Base-by-base conservation (phyloP, 208 protist genomes). In the Acanthamoeba healyi region DNA sequence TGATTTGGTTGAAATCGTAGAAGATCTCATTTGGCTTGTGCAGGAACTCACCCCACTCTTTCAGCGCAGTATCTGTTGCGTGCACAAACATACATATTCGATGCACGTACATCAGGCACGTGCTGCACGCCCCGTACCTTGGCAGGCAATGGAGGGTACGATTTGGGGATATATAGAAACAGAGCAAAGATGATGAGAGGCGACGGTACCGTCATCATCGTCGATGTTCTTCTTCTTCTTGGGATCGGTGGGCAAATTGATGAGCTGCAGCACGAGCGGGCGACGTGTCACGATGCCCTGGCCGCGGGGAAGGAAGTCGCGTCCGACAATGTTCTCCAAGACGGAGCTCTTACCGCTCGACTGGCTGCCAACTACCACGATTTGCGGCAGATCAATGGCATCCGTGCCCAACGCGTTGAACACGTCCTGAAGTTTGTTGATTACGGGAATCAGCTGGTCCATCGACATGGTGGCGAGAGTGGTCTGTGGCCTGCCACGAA, bases 231-330 rank as follows among this genome's bases (percentile, higher is more conserved):
- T 24, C 12, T 92, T 92, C 26, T 49, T 61, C 15, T 79, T 77
- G 26, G 38, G 56, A 54, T 81, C 29, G 10, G 74, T 91, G 36
- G 93, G 92, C 19, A 96, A 70, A 86, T 99, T 97, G 42, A 99
- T 97, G 14, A 99, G 97, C 97, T 99, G 99, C 32, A 99, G 97
- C 26, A 99, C 98, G 2, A 99, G 97, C 3, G 99, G 99, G 92
- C 99, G 98, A 40, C 99, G 97, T 1, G 99, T 99, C 54, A 99
- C 99, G 93, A 99, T 99, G 56, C 99, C 99, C 36, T 98, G 98
- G 29, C 99, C 99, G 95, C 99, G 98, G 10, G 99, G 99, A 15
- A 99, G 96, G 92, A 99, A 99, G 95, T 99, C 99, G 86, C 98
- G 97, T 3, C 99, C 99, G 0, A 99, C 99, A 81, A 99, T 98